These are phyloP conservation scores for Suhomyces prunicola DNA, from an alignment of 805 yeast genomes.

Conservation along the genomic window DNA sequence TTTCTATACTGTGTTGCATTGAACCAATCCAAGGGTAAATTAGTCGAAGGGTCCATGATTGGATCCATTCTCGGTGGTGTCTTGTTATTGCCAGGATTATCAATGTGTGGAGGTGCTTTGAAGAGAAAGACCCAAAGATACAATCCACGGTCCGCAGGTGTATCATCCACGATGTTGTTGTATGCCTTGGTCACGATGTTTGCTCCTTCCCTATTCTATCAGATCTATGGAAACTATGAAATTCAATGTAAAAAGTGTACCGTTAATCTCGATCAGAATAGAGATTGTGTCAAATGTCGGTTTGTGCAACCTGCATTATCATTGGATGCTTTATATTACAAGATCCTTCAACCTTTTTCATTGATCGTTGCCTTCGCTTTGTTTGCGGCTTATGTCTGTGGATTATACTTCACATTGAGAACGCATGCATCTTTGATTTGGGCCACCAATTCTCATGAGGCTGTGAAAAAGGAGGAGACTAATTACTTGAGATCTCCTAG, in stretches of 20 bases:
- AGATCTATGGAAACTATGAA: slow-evolving; percentile 84
- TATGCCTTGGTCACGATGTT: slow-evolving; percentile 89
- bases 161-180: slow-evolving; percentile 90
- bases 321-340: slow-evolving; percentile 61
- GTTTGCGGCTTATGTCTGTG: slow-evolving; percentile 81
- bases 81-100: slow-evolving; percentile 82
- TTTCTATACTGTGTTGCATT: slow-evolving; percentile 90
- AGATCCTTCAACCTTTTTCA: slow-evolving; percentile 79
- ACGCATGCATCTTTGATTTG: slow-evolving; percentile 97
- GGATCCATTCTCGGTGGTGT: slow-evolving; percentile 95
- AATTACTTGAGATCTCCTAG: slow-evolving; percentile 34
- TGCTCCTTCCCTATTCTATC: slow-evolving; percentile 87
- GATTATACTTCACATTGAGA: slow-evolving; percentile 86
- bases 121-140: slow-evolving; percentile 90
- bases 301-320: slow-evolving; percentile 74
- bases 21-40: slow-evolving; percentile 74
- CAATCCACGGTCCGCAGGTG: slow-evolving; percentile 96
- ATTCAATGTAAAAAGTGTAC: slow-evolving; percentile 63
- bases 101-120: slow-evolving; percentile 97
- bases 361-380: slow-evolving; percentile 74
- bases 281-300: slow-evolving; percentile 66
- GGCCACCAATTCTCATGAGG: slow-evolving; percentile 54
- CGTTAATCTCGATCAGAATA: slow-evolving; percentile 6
- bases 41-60: slow-evolving; percentile 94
- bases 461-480: slow-evolving; percentile 20